Percentiles rank a stretch among this genome's conserved stretches.
Evolutionary conservation across 2,329 filamentous ascomycete species (phyloP).

Genomic region (Fonsecaea erecta): DNA sequence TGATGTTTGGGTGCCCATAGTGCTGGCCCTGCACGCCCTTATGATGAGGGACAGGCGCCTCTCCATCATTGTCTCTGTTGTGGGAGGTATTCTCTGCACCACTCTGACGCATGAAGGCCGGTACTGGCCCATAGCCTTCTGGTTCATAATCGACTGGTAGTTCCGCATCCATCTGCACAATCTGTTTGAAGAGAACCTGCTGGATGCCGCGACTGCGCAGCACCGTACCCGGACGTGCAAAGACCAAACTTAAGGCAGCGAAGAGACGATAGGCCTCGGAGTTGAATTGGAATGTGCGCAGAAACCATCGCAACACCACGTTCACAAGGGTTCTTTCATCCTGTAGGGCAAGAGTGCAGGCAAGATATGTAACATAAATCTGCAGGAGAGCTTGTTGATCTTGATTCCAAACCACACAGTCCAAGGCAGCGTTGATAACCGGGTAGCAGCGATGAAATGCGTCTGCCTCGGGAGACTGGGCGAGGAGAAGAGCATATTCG

Average conservation of each 20-base stretch:
- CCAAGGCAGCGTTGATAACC: conserved; percentile 75
- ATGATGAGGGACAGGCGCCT: neutral
- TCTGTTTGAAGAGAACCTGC: conserved; percentile 88
- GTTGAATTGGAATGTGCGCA: conserved; percentile 77
- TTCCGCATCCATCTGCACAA: conserved; percentile 83
- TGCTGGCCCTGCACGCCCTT: conserved; percentile 17
- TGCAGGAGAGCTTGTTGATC: conserved; percentile 68
- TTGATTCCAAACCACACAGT: conserved; percentile 82
- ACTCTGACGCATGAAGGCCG: conserved; percentile 37
- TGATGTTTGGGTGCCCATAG: neutral
- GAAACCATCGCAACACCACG: conserved; percentile 75
- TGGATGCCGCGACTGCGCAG: conserved; percentile 75
- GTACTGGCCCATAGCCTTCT: conserved; percentile 43
- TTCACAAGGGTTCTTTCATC: conserved; percentile 77
- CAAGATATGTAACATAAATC: conserved; percentile 77
- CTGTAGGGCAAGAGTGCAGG: conserved; percentile 79
- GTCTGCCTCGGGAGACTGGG: conserved; percentile 64
- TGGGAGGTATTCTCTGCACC: neutral
- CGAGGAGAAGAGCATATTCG: conserved; percentile 79
- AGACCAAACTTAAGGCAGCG: conserved; percentile 74
- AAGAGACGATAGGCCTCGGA: conserved; percentile 86
- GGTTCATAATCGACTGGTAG: conserved; percentile 57
- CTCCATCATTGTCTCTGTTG: neutral
- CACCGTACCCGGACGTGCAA: conserved; percentile 57
- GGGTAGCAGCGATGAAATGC: conserved; percentile 71